Evolutionary conservation across 2,329 filamentous ascomycete species (phyloP).

Genomic region (Fusarium hostae): DNA sequence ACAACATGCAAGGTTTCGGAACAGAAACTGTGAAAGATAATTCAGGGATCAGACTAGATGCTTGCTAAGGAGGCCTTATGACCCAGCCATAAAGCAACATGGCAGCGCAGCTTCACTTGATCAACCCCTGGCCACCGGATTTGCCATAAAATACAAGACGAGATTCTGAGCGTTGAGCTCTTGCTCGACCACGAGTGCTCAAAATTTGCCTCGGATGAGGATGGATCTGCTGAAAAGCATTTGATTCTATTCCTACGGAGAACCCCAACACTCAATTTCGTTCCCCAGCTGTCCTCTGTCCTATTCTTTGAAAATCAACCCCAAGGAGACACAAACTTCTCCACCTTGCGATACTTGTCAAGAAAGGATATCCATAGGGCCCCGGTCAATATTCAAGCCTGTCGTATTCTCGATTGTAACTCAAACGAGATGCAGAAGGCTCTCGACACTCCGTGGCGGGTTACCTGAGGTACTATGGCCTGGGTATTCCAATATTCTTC

Average conservation of each 20-base stretch:
- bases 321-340: background rate
- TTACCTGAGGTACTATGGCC: background rate
- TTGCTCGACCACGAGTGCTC: no score
- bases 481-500: background rate
- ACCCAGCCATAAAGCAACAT: no score
- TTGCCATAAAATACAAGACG: no score
- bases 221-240: no score
- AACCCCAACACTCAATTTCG: no score
- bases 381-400: background rate
- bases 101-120: no score
- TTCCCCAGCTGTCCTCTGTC: no score
- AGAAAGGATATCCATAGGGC: background rate
- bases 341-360: background rate
- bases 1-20: background rate
- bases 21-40: background rate
- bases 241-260: no score
- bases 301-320: background rate
- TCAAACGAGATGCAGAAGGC: background rate
- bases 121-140: no score
- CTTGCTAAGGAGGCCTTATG: background rate
- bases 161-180: no score
- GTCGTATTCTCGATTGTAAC: background rate
- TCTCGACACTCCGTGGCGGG: fast-evolving
- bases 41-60: background rate
- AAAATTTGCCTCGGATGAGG: no score